A percentile compares a stretch with the other conserved stretches of the same genome.
phyloP scores from a whole-genome alignment of 2,329 filamentous ascomycete species.

The Ophiostoma sp. region DNA sequence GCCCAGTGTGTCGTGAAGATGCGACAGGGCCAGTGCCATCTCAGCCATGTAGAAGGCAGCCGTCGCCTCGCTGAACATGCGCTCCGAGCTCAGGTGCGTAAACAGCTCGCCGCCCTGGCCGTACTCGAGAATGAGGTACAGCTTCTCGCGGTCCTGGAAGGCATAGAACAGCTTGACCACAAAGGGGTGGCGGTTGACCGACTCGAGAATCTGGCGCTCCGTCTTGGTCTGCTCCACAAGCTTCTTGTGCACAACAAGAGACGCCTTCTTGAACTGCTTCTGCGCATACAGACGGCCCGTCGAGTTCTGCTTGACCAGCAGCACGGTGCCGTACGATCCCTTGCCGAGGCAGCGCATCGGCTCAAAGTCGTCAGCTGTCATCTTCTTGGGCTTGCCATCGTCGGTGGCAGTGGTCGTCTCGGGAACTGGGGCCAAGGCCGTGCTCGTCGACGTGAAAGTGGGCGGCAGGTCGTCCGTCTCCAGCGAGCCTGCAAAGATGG shows the following conservation, averaged over 20 bases:
- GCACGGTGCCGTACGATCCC: slow-evolving; percentile 91
- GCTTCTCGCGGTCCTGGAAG: slow-evolving; percentile 96
- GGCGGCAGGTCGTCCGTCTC: slow-evolving; percentile 6
- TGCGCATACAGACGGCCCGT: slow-evolving; percentile 93
- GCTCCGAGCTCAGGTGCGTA: slow-evolving; percentile 87
- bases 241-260: slow-evolving; percentile 90
- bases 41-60: slow-evolving; percentile 98
- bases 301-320: slow-evolving; percentile 84
- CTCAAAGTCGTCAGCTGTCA: slow-evolving; percentile 89
- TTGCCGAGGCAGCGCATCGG: slow-evolving; percentile 90
- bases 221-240: slow-evolving; percentile 97
- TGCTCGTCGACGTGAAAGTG: neutral
- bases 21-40: slow-evolving; percentile 90
- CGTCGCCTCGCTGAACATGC: slow-evolving; percentile 89
- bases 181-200: slow-evolving; percentile 93
- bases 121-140: slow-evolving; percentile 97
- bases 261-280: slow-evolving; percentile 98
- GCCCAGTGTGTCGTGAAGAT: slow-evolving; percentile 87
- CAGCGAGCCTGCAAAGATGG: slow-evolving; percentile 8
- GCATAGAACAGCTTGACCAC: slow-evolving; percentile 98
- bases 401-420: neutral
- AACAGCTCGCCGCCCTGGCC: slow-evolving; percentile 96
- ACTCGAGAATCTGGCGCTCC: slow-evolving; percentile 91
- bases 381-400: slow-evolving; percentile 67
- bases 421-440: neutral